Percentiles rank a stretch among this genome's conserved stretches.
Evolutionary conservation across 1,139 yeast species (phyloP).

Genomic region (Hansenula sp.): DNA sequence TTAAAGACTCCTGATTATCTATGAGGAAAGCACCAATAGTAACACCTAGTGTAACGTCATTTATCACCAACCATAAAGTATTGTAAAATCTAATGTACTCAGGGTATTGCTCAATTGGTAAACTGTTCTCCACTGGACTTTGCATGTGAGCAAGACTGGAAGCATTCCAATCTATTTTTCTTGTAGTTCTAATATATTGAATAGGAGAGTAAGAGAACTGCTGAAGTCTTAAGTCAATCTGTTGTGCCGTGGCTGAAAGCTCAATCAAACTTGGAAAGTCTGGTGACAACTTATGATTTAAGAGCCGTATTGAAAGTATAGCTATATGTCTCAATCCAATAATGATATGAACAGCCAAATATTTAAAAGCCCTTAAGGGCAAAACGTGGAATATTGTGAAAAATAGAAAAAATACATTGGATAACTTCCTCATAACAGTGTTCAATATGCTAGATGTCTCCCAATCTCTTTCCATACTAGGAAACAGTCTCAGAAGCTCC

Average conservation of each 20-base stretch:
- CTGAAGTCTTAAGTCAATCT: constrained; percentile 70
- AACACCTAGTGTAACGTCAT: constrained; percentile 76
- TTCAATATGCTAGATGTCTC: background rate
- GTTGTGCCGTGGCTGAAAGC: constrained; percentile 65
- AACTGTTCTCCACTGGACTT: constrained; percentile 19
- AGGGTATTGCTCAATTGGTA: constrained; percentile 36
- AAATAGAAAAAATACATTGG: background rate
- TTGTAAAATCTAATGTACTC: constrained; percentile 89
- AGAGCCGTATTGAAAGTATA: constrained; percentile 30
- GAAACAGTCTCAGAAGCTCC: constrained; percentile 9
- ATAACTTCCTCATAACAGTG: background rate
- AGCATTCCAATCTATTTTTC: constrained; percentile 23
- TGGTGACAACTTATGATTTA: constrained; percentile 30
- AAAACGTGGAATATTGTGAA: background rate
- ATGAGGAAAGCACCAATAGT: constrained; percentile 49
- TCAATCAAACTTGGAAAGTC: constrained; percentile 32
- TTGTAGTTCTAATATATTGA: constrained; percentile 60
- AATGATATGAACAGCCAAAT: constrained; percentile 7
- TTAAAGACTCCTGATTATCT: constrained; percentile 37
- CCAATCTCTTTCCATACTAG: constrained; percentile 14
- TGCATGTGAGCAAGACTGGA: constrained; percentile 1
- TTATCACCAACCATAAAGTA: constrained; percentile 79
- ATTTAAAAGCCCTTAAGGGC: constrained; percentile 9
- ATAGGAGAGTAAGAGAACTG: constrained; percentile 79
- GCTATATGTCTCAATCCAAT: constrained; percentile 27